Conservation (phyloP, 257 asterid species). For the Penstemon barbatus region DNA sequence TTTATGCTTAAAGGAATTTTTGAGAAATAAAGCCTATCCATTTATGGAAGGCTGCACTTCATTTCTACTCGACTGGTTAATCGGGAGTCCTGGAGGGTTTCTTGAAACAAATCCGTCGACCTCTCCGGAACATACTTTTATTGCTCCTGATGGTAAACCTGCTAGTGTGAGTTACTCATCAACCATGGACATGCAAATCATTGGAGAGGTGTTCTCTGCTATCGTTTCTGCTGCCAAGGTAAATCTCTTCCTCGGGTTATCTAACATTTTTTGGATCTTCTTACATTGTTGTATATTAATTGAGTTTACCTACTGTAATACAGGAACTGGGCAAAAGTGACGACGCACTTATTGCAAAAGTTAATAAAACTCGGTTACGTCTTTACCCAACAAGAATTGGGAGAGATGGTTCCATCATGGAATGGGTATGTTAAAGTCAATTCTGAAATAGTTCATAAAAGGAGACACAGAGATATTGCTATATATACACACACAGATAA, state of each 20-base stretch:
- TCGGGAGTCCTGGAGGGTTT: constrained; percentile 53
- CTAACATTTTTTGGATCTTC: neutral
- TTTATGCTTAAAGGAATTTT: constrained; percentile 44
- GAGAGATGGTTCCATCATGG: constrained; percentile 76
- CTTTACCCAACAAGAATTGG: constrained; percentile 63
- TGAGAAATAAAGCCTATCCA: constrained; percentile 59
- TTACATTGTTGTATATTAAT: neutral
- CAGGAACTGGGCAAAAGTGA: constrained; percentile 65
- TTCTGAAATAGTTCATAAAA: too few relatives aligned
- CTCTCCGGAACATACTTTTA: constrained; percentile 75
- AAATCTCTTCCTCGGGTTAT: constrained; percentile 10
- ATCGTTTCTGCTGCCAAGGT: constrained; percentile 75
- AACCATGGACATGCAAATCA: constrained; percentile 79
- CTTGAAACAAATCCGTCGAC: constrained; percentile 88
- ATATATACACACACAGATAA: too few relatives aligned
- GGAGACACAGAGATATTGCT: too few relatives aligned
- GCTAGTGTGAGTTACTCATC: constrained; percentile 81
- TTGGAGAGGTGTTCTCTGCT: constrained; percentile 59
- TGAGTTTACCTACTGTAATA: constrained; percentile 15
- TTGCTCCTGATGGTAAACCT: constrained; percentile 66
- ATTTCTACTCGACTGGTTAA: constrained; percentile 75
- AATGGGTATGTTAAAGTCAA: constrained; percentile 51
- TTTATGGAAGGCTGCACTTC: constrained; percentile 66
- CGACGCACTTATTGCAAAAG: constrained; percentile 48
- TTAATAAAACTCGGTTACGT: constrained; percentile 57